Evolutionary conservation across 2,329 filamentous ascomycete genomes (phyloP).

Genomic region (Pseudogymnoascus sp.): DNA sequence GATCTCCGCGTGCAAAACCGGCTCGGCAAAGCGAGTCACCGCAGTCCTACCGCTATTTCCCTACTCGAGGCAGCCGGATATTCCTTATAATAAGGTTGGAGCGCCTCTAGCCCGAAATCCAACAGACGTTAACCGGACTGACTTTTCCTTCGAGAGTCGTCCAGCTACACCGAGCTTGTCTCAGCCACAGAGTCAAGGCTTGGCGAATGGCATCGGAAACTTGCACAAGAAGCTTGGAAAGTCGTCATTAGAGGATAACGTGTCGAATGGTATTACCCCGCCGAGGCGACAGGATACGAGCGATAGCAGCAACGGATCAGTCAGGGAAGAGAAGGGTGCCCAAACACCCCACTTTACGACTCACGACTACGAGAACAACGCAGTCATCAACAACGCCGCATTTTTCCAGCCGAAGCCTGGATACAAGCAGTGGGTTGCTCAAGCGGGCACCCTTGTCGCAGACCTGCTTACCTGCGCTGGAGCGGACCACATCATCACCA

Average conservation of each 20-base stretch:
- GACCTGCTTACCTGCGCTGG: conserved; percentile 92
- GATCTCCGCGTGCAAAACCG: conserved; percentile 94
- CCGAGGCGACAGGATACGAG: conserved; percentile 30
- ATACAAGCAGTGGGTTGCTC: conserved; percentile 97
- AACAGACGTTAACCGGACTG: conserved; percentile 41
- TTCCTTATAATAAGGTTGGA: conserved; percentile 92
- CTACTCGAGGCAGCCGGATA: conserved; percentile 91
- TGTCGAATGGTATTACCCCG: conserved; percentile 30
- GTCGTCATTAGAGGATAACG: conserved; percentile 47
- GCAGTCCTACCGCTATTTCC: conserved; percentile 93
- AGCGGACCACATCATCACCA: conserved; percentile 93
- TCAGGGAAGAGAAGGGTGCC: conserved; percentile 22
- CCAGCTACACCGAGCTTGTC: conserved; percentile 76
- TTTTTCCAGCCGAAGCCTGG: conserved; percentile 77
- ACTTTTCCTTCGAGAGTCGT: conserved; percentile 85
- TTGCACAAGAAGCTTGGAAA: conserved; percentile 67
- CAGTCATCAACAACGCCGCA: conserved; percentile 39
- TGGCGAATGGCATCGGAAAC: conserved; percentile 52
- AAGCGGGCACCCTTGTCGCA: conserved; percentile 89
- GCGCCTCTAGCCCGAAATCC: conserved; percentile 72
- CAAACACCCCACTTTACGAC: conserved; percentile 39
- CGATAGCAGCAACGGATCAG: conserved; percentile 30
- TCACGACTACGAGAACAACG: conserved; percentile 55
- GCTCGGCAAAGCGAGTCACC: conserved; percentile 85
- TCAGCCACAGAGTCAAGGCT: conserved; percentile 53